Percentiles rank a stretch among this genome's conserved stretches.
Evolutionary conservation across 2,329 filamentous ascomycete genomes (phyloP).

Genomic region (Emergomyces orientalis): DNA sequence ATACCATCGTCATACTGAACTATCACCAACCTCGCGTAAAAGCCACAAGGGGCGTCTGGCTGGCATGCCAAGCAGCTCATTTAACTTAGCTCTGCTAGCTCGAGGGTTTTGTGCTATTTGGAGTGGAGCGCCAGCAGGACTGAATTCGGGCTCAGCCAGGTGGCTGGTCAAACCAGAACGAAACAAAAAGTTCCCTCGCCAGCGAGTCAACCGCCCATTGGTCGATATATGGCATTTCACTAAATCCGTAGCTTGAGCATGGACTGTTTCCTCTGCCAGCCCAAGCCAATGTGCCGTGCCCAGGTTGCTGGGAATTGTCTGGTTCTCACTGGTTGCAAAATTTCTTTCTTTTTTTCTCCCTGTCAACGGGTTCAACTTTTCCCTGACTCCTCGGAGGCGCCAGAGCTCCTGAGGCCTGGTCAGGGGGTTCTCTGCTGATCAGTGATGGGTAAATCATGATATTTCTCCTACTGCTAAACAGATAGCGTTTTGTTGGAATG

Average conservation of each 20-base stretch:
- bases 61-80: constrained; percentile 3
- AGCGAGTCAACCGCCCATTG: background rate
- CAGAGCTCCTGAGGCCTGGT: background rate
- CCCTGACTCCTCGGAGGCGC: background rate
- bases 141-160: background rate
- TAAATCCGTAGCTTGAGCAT: background rate
- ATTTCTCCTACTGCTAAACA: background rate
- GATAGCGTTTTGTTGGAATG: background rate
- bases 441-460: background rate
- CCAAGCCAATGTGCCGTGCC: background rate
- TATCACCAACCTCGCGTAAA: background rate
- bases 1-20: background rate
- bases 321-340: background rate
- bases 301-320: background rate
- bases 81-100: background rate
- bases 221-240: background rate
- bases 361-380: background rate
- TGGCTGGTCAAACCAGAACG: constrained; percentile 2
- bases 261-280: background rate
- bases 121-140: background rate
- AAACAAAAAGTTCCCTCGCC: background rate
- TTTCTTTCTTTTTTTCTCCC: background rate
- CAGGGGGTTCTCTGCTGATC: background rate
- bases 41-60: background rate
- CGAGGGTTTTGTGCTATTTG: too few species aligned